Conservation (phyloP, 139 green algal species). For the Tetratostichococcus sp. region DNA sequence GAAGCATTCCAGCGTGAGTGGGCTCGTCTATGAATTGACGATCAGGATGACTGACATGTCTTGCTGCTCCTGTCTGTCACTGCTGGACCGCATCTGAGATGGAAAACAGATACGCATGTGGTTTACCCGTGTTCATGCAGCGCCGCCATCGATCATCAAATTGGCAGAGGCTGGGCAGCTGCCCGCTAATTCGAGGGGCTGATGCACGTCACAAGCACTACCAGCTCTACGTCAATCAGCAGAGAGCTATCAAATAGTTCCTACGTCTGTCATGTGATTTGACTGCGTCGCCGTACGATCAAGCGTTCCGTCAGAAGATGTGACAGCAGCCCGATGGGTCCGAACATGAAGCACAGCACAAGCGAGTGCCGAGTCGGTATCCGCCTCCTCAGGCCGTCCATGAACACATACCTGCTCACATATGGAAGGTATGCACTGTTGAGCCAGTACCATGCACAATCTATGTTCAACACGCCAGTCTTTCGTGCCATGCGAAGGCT, state of each 20-base stretch:
- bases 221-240: too few relatives aligned
- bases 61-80: too few relatives aligned
- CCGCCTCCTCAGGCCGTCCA: slow-evolving; percentile 57
- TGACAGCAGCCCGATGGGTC: slow-evolving; percentile 70
- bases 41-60: too few relatives aligned
- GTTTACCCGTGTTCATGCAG: neutral
- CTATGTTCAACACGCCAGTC: too few relatives aligned
- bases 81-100: neutral
- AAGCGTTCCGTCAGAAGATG: slow-evolving; percentile 53
- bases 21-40: too few relatives aligned
- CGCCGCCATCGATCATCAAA: slow-evolving; percentile 29
- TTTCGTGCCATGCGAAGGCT: too few relatives aligned
- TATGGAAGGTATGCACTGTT: neutral
- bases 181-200: slow-evolving; percentile 11
- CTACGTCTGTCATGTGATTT: neutral
- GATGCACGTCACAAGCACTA: neutral
- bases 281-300: neutral
- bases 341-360: slow-evolving; percentile 89
- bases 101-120: too few relatives aligned
- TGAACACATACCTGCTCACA: slow-evolving; percentile 56
- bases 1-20: slow-evolving; percentile 19
- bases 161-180: slow-evolving; percentile 26
- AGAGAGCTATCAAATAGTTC: neutral
- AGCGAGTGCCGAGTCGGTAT: slow-evolving; percentile 64
- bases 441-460: neutral